Conservation (phyloP, 768 basidiomycete species). For the Boletus rubroflammeus region DNA sequence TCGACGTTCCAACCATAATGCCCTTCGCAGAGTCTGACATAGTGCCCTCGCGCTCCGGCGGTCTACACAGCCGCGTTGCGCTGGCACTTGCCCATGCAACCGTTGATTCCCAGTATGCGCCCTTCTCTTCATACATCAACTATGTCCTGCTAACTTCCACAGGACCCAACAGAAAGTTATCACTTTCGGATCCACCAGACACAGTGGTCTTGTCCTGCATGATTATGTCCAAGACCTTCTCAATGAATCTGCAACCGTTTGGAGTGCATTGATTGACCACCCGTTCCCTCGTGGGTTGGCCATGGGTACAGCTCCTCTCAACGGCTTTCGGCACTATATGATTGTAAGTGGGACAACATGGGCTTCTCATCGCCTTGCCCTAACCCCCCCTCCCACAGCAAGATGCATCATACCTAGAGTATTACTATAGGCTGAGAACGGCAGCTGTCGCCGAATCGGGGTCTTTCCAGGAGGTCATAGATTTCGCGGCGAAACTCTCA, state of each 20-base stretch:
- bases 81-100: neutral
- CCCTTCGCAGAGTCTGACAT: neutral
- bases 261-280: neutral
- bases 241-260: neutral
- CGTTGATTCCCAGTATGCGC: neutral
- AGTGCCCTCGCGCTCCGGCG: neutral
- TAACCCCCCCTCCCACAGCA: neutral
- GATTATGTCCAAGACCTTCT: conserved; percentile 5
- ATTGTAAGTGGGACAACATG: neutral
- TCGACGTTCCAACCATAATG: neutral
- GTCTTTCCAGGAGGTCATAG: neutral
- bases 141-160: neutral
- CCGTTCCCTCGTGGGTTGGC: neutral
- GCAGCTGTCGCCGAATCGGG: neutral
- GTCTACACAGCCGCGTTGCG: neutral
- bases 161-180: neutral
- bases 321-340: conserved; percentile 6
- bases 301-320: neutral
- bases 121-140: neutral
- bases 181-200: neutral
- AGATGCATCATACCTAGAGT: conserved; percentile 5
- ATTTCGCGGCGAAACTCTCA: neutral
- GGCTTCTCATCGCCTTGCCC: neutral
- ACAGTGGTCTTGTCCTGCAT: fast-evolving
- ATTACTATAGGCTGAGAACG: conserved; percentile 1